phyloP scores from a whole-genome alignment of 2,329 filamentous ascomycete species.

The Pyricularia sp. region DNA sequence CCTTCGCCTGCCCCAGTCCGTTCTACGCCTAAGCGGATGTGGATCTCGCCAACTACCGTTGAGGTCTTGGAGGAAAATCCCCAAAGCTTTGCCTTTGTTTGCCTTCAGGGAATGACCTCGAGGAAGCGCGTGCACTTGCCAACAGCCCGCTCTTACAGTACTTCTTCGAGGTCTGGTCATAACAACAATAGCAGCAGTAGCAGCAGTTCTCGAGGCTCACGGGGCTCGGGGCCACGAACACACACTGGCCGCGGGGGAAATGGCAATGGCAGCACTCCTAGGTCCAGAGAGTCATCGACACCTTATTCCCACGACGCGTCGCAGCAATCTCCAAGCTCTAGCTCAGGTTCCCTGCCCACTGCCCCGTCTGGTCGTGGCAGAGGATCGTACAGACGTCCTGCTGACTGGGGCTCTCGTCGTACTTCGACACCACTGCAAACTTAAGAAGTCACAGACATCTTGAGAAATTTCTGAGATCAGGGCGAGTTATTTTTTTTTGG shows the following conservation, averaged over 20 bases:
- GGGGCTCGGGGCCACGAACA: slow-evolving; percentile 1
- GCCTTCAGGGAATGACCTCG: background rate
- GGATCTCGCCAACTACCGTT: background rate
- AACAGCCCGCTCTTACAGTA: slow-evolving; percentile 3
- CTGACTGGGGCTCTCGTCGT: slow-evolving; percentile 1
- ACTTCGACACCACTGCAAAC: slow-evolving; percentile 3
- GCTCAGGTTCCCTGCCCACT: background rate
- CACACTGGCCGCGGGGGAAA: background rate
- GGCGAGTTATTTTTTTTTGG: too few relatives aligned
- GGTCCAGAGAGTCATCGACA: background rate
- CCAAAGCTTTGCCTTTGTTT: background rate
- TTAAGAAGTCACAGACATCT: background rate
- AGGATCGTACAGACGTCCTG: slow-evolving; percentile 2
- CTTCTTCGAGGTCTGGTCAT: background rate
- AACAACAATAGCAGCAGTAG: background rate
- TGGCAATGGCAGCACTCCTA: background rate
- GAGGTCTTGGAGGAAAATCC: background rate
- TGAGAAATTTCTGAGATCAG: too few relatives aligned
- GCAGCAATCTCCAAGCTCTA: background rate
- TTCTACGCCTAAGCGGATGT: background rate
- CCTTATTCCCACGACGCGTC: background rate
- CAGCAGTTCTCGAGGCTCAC: background rate
- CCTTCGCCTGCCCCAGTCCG: slow-evolving; percentile 33
- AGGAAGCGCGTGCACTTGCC: slow-evolving; percentile 1
- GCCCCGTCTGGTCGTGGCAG: background rate